Percentiles rank a stretch among this genome's conserved stretches.
Conservation (phyloP, 2,329 filamentous ascomycete species). For the Annulohypoxylon truncatum region DNA sequence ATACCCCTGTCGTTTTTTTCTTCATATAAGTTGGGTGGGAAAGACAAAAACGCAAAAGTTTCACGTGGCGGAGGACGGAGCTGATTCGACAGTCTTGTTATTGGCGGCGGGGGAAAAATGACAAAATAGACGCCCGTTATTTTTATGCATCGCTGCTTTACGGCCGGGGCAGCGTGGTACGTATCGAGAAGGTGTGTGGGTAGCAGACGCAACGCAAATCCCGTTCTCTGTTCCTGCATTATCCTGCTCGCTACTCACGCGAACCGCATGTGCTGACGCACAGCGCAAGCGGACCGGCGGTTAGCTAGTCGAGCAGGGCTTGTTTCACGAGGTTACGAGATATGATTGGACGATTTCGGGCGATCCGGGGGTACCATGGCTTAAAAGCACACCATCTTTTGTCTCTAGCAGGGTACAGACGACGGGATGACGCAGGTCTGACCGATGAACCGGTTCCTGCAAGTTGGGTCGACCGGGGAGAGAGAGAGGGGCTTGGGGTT, state of each 20-base stretch:
- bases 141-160: conserved; percentile 56
- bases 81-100: conserved; percentile 44
- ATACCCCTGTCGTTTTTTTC: conserved; percentile 40
- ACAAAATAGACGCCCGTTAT: conserved; percentile 52
- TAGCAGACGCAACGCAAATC: conserved; percentile 39
- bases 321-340: conserved; percentile 62
- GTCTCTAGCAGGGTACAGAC: conserved; percentile 44
- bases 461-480: conserved; percentile 40
- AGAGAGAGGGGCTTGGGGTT: conserved; percentile 35
- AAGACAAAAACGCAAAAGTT: conserved; percentile 38
- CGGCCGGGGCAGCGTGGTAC: conserved; percentile 39
- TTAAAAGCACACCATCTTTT: conserved; percentile 60
- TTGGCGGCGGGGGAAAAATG: conserved; percentile 41
- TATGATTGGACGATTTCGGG: conserved; percentile 64
- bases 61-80: conserved; percentile 36
- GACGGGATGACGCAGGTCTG: conserved; percentile 45
- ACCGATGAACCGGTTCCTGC: conserved; percentile 46
- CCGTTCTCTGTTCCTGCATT: conserved; percentile 50
- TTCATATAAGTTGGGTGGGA: conserved; percentile 40
- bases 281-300: conserved; percentile 42
- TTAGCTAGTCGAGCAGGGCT: conserved; percentile 46
- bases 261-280: conserved; percentile 44
- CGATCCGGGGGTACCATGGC: conserved; percentile 49
- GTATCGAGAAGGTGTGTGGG: conserved; percentile 45
- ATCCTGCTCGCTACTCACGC: conserved; percentile 40